Conservation (phyloP, 1,139 yeast genomes). For the Schwanniomyces etchellsii region DNA sequence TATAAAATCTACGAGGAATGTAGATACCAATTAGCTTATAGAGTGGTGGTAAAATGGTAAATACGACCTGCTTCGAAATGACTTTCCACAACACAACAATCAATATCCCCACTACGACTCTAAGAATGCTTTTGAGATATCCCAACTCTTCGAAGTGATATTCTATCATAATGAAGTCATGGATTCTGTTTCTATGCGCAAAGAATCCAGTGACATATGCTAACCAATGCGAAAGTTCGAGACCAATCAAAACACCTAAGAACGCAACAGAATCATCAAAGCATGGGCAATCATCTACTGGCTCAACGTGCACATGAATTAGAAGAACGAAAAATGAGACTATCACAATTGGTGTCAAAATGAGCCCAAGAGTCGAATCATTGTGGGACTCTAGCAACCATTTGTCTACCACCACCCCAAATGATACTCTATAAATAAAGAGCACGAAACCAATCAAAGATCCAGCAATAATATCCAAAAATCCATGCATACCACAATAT, state of each 20-base stretch:
- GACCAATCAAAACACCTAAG: slow-evolving; percentile 79
- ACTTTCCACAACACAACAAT: slow-evolving; percentile 68
- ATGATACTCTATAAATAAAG: slow-evolving; percentile 33
- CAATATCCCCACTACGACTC: slow-evolving; percentile 54
- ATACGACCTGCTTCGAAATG: slow-evolving; percentile 56
- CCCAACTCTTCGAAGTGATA: slow-evolving; percentile 39
- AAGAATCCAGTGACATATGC: slow-evolving; percentile 20
- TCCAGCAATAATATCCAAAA: slow-evolving; percentile 70
- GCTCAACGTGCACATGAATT: slow-evolving; percentile 71
- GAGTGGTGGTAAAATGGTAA: slow-evolving; percentile 43
- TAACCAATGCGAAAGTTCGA: slow-evolving; percentile 54
- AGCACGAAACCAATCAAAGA: slow-evolving; percentile 52
- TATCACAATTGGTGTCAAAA: slow-evolving; percentile 31
- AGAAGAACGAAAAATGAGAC: slow-evolving; percentile 41
- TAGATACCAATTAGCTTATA: slow-evolving; percentile 39
- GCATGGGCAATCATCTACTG: slow-evolving; percentile 94
- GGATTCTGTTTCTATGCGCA: slow-evolving; percentile 9
- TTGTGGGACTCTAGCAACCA: slow-evolving; percentile 18
- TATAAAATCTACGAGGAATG: slow-evolving; percentile 36
- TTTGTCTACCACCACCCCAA: slow-evolving; percentile 37
- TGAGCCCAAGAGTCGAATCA: slow-evolving; percentile 19
- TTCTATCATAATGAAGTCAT: slow-evolving; percentile 34
- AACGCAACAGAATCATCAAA: slow-evolving; percentile 95
- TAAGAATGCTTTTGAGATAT: slow-evolving; percentile 25
- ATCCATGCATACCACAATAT: slow-evolving; percentile 98